Evolutionary conservation across 352 stramenopile species (phyloP), one percentile per base, ranked within the genome.

Genomic region (Globisporangium recalcitrans): DNA sequence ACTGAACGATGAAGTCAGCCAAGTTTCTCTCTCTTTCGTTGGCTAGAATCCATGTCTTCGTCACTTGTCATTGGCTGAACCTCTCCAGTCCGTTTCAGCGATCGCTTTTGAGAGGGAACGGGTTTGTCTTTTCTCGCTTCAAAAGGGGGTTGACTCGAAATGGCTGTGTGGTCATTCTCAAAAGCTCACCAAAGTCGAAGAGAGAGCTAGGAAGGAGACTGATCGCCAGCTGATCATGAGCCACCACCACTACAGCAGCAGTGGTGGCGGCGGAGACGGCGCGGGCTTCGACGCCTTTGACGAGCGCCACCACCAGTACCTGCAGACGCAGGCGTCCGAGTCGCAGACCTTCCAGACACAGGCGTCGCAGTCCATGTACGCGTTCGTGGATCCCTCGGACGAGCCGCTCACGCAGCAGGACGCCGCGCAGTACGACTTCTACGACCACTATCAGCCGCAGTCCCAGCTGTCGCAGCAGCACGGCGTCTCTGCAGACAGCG

Each of bases 301-400:
- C 55, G 75, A 69, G 34, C 48, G 60, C 27, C 62, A 67, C 62
- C 62, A 67, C 47, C 55, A 82, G 60, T 87, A 78, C 52, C 59
- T 87, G 62, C 73, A 79, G 65, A 81, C 75, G 69, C 77, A 69
- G 60, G 44, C 51, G 36, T 19, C 29, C 32, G 55, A 67, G 16
- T 62, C 58, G 58, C 63, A 88, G 72, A 62, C 63, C 6, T 80
- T 76, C 63, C 68, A 72, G 60, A 74, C 79, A 46, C 76, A 81
- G 49, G 72, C 77, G 52, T 86, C 77, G 57, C 67, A 67, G 66
- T 70, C 72, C 26, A 61, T 75, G 51, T 92, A 89, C 65, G 69
- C 78, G 42, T 92, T 92, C 68, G 80, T 89, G 57, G 82, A 92
- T 60, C 78, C 78, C 32, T 68, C 54, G 10, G 75, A 77, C 49